phyloP scores from a whole-genome alignment of 2,329 filamentous ascomycete species.

The Calonectria multiphialidica region DNA sequence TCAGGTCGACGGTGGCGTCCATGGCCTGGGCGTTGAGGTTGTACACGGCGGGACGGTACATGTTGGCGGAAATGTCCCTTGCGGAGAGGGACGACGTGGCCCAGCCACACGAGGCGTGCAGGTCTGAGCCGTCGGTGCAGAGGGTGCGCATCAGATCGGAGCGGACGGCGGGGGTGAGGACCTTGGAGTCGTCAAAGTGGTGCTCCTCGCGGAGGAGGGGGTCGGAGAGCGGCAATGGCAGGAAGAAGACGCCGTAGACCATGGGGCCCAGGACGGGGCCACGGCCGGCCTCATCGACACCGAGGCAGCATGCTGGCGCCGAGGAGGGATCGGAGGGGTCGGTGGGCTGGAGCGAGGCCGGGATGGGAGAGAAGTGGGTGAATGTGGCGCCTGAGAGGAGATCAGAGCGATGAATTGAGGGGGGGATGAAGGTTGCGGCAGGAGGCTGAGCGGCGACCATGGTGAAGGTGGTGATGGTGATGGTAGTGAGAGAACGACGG shows the following conservation, averaged over 20 bases:
- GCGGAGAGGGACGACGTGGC: conserved; percentile 86
- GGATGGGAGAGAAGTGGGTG: conserved; percentile 78
- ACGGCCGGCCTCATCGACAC: conserved; percentile 93
- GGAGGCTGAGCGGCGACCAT: conserved; percentile 21
- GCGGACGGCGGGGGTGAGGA: conserved; percentile 84
- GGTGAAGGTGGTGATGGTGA: conserved; percentile 12
- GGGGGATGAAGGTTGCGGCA: conserved; percentile 69
- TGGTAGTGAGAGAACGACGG: neutral
- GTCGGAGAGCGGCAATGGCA: conserved; percentile 78
- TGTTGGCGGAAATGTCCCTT: conserved; percentile 82
- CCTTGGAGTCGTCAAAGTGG: conserved; percentile 96
- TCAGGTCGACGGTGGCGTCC: conserved; percentile 89
- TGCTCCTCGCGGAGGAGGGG: conserved; percentile 82
- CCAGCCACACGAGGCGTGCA: conserved; percentile 78
- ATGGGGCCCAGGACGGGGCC: conserved; percentile 91
- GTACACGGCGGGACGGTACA: conserved; percentile 78
- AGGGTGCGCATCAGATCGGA: conserved; percentile 77
- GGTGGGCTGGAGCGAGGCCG: conserved; percentile 66
- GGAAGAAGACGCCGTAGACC: conserved; percentile 80
- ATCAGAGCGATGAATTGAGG: conserved; percentile 70
- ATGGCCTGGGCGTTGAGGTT: conserved; percentile 97
- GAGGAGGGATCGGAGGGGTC: conserved; percentile 49
- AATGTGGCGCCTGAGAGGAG: conserved; percentile 77
- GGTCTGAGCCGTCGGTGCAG: conserved; percentile 70
- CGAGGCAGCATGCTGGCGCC: conserved; percentile 74